phyloP scores from a whole-genome alignment of 1,139 yeast genomes.

The Saccharomyces hybrid region DNA sequence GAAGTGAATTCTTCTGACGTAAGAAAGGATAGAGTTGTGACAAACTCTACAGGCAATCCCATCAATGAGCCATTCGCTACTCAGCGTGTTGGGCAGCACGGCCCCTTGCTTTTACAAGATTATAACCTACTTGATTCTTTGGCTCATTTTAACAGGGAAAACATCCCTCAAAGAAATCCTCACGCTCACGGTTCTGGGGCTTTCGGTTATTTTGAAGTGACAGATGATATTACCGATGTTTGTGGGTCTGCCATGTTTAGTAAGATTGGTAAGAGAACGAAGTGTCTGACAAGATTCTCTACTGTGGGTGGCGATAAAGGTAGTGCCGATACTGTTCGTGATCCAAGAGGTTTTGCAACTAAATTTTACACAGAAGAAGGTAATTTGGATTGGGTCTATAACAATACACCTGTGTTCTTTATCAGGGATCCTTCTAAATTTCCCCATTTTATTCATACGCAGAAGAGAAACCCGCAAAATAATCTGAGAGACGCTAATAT shows the following conservation, averaged over 20 bases:
- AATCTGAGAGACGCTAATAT: slow-evolving; percentile 69
- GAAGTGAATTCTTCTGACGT: slow-evolving; percentile 21
- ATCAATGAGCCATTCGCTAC: slow-evolving; percentile 51
- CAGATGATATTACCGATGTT: slow-evolving; percentile 47
- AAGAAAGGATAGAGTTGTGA: slow-evolving; percentile 29
- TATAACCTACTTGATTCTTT: slow-evolving; percentile 46
- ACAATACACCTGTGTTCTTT: slow-evolving; percentile 54
- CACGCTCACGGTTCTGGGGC: slow-evolving; percentile 64
- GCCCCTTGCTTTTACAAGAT: slow-evolving; percentile 52
- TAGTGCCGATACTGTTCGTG: slow-evolving; percentile 50
- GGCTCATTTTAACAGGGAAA: slow-evolving; percentile 55
- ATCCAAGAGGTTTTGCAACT: slow-evolving; percentile 52
- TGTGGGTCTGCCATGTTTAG: slow-evolving; percentile 44
- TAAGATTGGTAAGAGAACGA: slow-evolving; percentile 42
- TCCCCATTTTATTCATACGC: slow-evolving; percentile 53
- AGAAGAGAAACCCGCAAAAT: slow-evolving; percentile 72
- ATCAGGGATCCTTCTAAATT: slow-evolving; percentile 53
- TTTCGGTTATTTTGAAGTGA: slow-evolving; percentile 51
- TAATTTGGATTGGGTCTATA: slow-evolving; percentile 53
- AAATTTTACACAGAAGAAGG: slow-evolving; percentile 54
- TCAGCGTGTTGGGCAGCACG: slow-evolving; percentile 52
- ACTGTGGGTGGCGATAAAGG: slow-evolving; percentile 57
- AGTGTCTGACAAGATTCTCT: slow-evolving; percentile 44
- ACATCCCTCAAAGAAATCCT: slow-evolving; percentile 58
- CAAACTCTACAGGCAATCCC: slow-evolving; percentile 75